Conservation (phyloP, 1,284 basidiomycete genomes). For the Agroathelia rolfsii region DNA sequence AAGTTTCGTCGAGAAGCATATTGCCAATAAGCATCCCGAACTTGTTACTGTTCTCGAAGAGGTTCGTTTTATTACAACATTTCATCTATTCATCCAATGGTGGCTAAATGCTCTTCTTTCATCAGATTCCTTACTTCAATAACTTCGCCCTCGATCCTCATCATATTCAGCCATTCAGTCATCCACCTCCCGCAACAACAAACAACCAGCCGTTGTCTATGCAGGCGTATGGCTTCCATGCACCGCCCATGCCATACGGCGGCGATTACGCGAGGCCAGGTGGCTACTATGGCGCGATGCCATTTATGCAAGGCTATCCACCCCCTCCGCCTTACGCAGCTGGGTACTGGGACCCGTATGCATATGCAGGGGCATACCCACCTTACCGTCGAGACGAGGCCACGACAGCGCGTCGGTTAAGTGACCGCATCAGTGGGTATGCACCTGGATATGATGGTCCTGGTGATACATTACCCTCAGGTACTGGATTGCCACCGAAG, state of each 20-base stretch:
- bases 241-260: slow-evolving; percentile 38
- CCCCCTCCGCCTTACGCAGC: slow-evolving; percentile 34
- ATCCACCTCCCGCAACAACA: slow-evolving; percentile 55
- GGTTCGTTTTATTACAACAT: slow-evolving; percentile 27
- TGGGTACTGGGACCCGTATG: slow-evolving; percentile 48
- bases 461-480: slow-evolving; percentile 41
- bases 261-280: slow-evolving; percentile 29
- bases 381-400: slow-evolving; percentile 46
- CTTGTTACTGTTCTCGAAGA: slow-evolving; percentile 70
- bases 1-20: slow-evolving; percentile 91
- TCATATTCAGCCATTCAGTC: slow-evolving; percentile 77
- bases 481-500: slow-evolving; percentile 68
- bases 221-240: slow-evolving; percentile 70
- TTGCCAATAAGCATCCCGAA: slow-evolving; percentile 82
- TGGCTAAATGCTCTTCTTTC: slow-evolving; percentile 15
- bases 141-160: slow-evolving; percentile 91
- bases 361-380: slow-evolving; percentile 24
- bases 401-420: slow-evolving; percentile 47
- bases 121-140: slow-evolving; percentile 82
- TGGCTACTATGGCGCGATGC: slow-evolving; percentile 30
- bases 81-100: slow-evolving; percentile 11
- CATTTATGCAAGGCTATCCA: slow-evolving; percentile 10
- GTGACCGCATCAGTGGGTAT: slow-evolving; percentile 69
- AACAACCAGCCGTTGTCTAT: slow-evolving; percentile 63
- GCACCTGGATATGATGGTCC: slow-evolving; percentile 40